Base-by-base conservation (phyloP, 2,329 filamentous ascomycete genomes). In the Eutypella sp. region DNA sequence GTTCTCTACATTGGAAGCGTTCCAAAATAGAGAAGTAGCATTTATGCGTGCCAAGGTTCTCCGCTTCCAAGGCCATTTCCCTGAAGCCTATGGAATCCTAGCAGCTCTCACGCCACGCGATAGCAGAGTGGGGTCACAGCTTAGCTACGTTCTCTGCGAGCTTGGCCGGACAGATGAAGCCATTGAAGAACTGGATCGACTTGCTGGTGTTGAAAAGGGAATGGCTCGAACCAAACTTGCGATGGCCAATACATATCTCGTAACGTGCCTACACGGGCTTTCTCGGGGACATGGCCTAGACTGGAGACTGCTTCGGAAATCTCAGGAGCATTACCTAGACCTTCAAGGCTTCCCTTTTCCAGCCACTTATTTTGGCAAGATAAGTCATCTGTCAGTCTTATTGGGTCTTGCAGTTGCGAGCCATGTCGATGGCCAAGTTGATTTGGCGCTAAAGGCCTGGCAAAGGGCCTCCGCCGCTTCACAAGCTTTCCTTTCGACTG, bases 31-130 rank as follows among this genome's bases (percentile, higher is more conserved):
- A 13, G 23, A 39, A 27, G 47, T 49, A 20, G 24, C 20, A 19
- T 41, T 46, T 13, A 49, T 44, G 41, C 44, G 34, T 27, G 47
- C 47, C 18, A 49, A 34, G 31, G 39, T 49, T 20, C 39, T 49
- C 7, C 47, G 47, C 16, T 49, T 46, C 24, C 31, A 44, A 39
- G 44, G 47, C 16, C 44, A 25, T 18, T 49, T 49, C 27, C 40
- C 39, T 27, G 44, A 49, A 40, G 37, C 41, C n/a, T 40, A 41
- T 33, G 15, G 18, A 3, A 33, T 33, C 18, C 18, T 33, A 33
- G 18, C 4, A 33, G 16, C 29, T 5, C 29, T 33, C 16, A 7
- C 13, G 29, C 29, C 29, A n/a, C 13, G 13, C 29, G 29, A 33
- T n/a, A 33, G 29, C 9, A 15, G 13, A 16, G 13, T 33, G 16